Conservation (phyloP, 176 grass and related monocot genomes). For the Zoysia japonica region DNA sequence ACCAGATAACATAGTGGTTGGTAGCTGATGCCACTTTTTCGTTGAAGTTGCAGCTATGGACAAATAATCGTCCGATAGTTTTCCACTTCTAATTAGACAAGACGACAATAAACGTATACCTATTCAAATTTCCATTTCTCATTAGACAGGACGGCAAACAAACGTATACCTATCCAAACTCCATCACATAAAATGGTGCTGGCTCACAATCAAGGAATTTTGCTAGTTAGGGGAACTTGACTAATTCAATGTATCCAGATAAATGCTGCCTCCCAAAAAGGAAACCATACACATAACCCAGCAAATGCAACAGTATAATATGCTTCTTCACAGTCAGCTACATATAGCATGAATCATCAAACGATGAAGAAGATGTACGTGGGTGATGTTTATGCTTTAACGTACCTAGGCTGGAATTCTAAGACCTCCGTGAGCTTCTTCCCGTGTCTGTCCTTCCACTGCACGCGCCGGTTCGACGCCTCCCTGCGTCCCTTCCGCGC, state of each 20-base stretch:
- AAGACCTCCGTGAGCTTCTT: conserved; percentile 60
- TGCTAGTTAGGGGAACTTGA: neutral
- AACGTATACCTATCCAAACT: neutral
- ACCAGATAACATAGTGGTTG: neutral
- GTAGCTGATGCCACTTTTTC: neutral
- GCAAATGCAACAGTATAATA: neutral
- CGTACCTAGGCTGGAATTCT: conserved; percentile 64
- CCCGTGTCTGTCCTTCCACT: conserved; percentile 68
- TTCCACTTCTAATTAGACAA: neutral
- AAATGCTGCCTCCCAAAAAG: neutral
- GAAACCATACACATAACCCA: neutral
- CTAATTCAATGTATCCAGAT: neutral
- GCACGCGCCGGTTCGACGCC: conserved; percentile 51
- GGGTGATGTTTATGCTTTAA: neutral
- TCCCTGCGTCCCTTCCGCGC: conserved; percentile 38
- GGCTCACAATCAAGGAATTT: neutral
- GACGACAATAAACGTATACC: no score
- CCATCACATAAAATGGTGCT: conserved; percentile 9
- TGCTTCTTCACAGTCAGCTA: neutral
- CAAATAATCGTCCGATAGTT: neutral
- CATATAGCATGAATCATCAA: neutral
- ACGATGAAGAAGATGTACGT: neutral
- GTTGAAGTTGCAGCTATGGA: neutral
- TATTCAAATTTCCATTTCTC: neutral
- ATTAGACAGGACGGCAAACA: conserved; percentile 5